These are phyloP conservation scores for Cucurbita maxima DNA, from an alignment of 306 rosid species.

Conservation along the genomic window DNA sequence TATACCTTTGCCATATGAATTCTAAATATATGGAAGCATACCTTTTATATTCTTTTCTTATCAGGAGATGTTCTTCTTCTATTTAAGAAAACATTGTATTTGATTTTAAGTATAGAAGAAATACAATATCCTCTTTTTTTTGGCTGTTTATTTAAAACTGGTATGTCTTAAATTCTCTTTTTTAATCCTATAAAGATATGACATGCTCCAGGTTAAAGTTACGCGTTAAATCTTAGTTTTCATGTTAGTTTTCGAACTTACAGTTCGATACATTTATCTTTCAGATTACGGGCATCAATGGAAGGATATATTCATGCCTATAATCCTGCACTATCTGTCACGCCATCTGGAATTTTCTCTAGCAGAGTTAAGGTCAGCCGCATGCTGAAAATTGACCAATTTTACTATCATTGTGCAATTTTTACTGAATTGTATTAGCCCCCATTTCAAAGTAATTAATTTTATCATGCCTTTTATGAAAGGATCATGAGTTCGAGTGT, in stretches of 20 bases:
- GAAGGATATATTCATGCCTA: constrained; percentile 84
- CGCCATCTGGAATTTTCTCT: constrained; percentile 80
- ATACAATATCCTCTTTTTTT: not conserved
- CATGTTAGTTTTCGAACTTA: not conserved
- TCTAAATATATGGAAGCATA: not conserved
- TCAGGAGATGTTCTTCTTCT: too few relatives aligned
- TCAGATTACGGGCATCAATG: constrained; percentile 85
- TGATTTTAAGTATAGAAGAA: too few relatives aligned
- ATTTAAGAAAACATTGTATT: too few relatives aligned
- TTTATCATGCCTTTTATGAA: constrained; percentile 7
- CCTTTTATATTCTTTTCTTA: not conserved
- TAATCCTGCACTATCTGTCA: constrained; percentile 46
- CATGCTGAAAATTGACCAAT: constrained; percentile 14
- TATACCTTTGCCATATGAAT: not conserved
- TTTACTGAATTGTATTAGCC: constrained; percentile 6
- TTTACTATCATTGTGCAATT: not conserved
- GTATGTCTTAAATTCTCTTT: not conserved
- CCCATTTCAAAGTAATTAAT: not conserved
- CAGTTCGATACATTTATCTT: constrained; percentile 6
- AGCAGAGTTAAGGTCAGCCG: constrained; percentile 77
- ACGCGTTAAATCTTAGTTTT: not conserved
- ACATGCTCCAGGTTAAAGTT: not conserved
- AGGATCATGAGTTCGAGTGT: constrained; percentile 85
- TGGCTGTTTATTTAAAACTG: not conserved
- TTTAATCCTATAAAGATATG: not conserved